These are phyloP conservation scores for Chamaecrista fasciculata DNA, from an alignment of 306 rosid species.

Conservation along the genomic window DNA sequence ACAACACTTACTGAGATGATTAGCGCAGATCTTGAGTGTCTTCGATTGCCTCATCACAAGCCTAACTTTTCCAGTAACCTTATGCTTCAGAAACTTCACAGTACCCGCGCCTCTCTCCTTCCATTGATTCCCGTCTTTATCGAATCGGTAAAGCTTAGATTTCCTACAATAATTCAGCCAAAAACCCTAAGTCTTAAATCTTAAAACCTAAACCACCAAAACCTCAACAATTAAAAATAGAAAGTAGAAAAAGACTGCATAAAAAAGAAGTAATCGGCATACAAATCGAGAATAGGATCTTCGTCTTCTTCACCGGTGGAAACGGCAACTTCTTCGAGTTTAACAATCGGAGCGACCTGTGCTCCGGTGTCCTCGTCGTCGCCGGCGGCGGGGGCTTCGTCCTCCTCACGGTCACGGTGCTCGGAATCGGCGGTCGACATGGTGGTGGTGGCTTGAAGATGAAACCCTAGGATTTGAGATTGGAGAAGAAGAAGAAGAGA, in stretches of 20 bases:
- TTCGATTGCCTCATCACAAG: conserved; percentile 97
- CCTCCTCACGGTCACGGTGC: conserved; percentile 85
- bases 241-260: not conserved
- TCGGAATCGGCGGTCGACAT: conserved; percentile 85
- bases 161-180: conserved; percentile 46
- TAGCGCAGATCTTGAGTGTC: conserved; percentile 99
- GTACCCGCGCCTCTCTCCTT: conserved; percentile 96
- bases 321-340: conserved; percentile 82
- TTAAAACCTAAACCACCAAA: not conserved
- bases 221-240: not conserved
- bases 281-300: conserved; percentile 83
- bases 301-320: conserved; percentile 94
- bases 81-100: conserved; percentile 83
- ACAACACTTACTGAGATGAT: conserved; percentile 75
- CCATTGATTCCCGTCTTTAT: conserved; percentile 95
- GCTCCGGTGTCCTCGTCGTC: conserved; percentile 99
- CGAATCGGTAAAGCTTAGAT: conserved; percentile 90
- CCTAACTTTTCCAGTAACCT: conserved; percentile 68
- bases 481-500: not conserved
- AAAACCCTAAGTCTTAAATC: conserved; percentile 14
- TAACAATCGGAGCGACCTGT: conserved; percentile 91
- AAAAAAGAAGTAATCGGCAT: not conserved
- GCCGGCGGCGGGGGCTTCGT: conserved; percentile 71
- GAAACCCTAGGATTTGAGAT: conserved; percentile 29
- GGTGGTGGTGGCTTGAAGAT: not conserved